Evolutionary conservation across 805 yeast genomes (phyloP).

Genomic region (Nakazawaea wickerhamii): DNA sequence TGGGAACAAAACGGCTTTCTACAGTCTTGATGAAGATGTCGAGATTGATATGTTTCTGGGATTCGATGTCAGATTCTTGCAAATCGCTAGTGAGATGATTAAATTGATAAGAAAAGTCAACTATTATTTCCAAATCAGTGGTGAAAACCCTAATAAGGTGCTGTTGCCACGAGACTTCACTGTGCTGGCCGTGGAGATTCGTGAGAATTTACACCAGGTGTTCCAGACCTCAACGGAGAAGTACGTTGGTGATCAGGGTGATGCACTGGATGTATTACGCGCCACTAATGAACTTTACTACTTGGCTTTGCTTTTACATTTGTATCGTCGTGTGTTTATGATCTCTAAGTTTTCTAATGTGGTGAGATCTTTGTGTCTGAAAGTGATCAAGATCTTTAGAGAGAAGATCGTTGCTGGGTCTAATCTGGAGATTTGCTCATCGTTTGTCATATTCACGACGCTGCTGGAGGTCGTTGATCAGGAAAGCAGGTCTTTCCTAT

Average conservation of each 20-base stretch:
- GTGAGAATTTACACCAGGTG: constrained; percentile 24
- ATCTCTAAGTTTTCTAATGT: constrained; percentile 39
- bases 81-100: constrained; percentile 48
- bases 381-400: constrained; percentile 32
- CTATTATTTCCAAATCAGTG: constrained; percentile 1
- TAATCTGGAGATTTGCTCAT: constrained; percentile 50
- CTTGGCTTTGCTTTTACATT: constrained; percentile 47
- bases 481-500: constrained; percentile 30
- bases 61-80: constrained; percentile 57
- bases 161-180: constrained; percentile 20
- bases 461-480: constrained; percentile 50
- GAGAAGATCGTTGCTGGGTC: constrained; percentile 37
- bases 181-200: constrained; percentile 36
- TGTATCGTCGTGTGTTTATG: constrained; percentile 49
- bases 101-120: constrained; percentile 30
- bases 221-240: constrained; percentile 15
- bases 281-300: constrained; percentile 50
- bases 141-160: constrained; percentile 11
- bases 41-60: constrained; percentile 63
- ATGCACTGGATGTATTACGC: constrained; percentile 25
- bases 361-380: constrained; percentile 42
- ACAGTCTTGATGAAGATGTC: constrained; percentile 17
- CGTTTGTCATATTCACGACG: constrained; percentile 51
- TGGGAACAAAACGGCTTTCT: constrained; percentile 16
- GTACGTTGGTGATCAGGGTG: constrained; percentile 5